Conservation (phyloP, 768 basidiomycete genomes). For the Boletus fagicola region DNA sequence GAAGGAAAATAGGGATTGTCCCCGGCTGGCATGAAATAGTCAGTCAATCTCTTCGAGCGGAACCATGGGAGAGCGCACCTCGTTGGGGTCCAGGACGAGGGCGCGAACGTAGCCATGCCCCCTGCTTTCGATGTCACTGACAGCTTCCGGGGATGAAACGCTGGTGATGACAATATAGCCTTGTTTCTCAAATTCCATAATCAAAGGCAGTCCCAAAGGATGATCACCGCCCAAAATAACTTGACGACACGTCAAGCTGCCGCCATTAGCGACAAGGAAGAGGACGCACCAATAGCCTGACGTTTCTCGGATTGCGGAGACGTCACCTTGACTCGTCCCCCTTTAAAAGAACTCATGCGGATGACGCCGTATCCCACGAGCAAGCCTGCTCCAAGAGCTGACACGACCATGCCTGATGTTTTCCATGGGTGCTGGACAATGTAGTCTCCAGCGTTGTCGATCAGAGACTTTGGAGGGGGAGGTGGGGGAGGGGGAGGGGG, state of each 20-base stretch:
- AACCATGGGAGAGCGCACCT: slow-evolving; percentile 44
- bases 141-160: slow-evolving; percentile 67
- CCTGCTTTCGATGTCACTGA: slow-evolving; percentile 57
- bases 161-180: slow-evolving; percentile 85
- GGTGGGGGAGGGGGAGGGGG: slow-evolving; percentile 64
- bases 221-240: slow-evolving; percentile 83
- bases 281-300: slow-evolving; percentile 43
- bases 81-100: slow-evolving; percentile 74
- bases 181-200: slow-evolving; percentile 68
- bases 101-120: slow-evolving; percentile 78
- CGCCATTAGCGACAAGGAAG: neutral
- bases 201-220: slow-evolving; percentile 66
- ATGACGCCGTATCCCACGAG: slow-evolving; percentile 52
- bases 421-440: slow-evolving; percentile 59
- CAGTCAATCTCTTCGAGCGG: neutral
- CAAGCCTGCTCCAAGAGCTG: slow-evolving; percentile 60
- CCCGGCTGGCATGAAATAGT: slow-evolving; percentile 51
- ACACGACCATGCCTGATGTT: slow-evolving; percentile 50
- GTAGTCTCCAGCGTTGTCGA: slow-evolving; percentile 52
- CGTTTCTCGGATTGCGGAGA: slow-evolving; percentile 40
- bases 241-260: slow-evolving; percentile 28
- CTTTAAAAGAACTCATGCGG: slow-evolving; percentile 21
- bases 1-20: slow-evolving; percentile 71
- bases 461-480: slow-evolving; percentile 45
- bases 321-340: slow-evolving; percentile 25